A percentile compares a stretch with the other conserved stretches of the same genome.
These are phyloP conservation scores for Mucor plumbeus DNA, from an alignment of 371 early-diverging fungal species.

Conservation along the genomic window DNA sequence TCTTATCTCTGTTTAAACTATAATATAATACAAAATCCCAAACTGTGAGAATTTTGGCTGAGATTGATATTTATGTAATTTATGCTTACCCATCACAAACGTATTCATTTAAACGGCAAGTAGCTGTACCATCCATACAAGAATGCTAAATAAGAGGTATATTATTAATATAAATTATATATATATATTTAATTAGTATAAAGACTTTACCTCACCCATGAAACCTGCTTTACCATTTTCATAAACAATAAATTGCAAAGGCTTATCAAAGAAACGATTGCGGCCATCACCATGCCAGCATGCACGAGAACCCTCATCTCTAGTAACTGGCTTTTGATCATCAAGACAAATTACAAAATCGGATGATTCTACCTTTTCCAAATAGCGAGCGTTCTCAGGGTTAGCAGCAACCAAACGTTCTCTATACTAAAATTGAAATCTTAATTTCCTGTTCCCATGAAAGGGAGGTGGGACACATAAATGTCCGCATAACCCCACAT, in stretches of 20 bases:
- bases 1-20: conserved; percentile 48
- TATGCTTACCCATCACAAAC: conserved; percentile 54
- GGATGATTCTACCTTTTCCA: conserved; percentile 84
- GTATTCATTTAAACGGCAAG: conserved; percentile 78
- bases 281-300: conserved; percentile 95
- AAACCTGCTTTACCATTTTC: conserved; percentile 97
- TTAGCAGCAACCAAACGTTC: conserved; percentile 66
- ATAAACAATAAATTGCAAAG: conserved; percentile 91
- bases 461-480: too few relatives aligned
- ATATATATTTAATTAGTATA: too few relatives aligned
- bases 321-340: conserved; percentile 79
- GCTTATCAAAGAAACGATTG: conserved; percentile 95
- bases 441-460: background rate
- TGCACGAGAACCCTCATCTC: conserved; percentile 78
- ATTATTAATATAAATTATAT: background rate
- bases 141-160: conserved; percentile 66
- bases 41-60: conserved; percentile 3
- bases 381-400: conserved; percentile 66
- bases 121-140: conserved; percentile 96
- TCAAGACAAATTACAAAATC: conserved; percentile 90
- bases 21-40: background rate
- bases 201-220: conserved; percentile 71
- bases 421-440: conserved; percentile 44
- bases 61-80: conserved; percentile 7
- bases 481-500: background rate